Base-by-base conservation (phyloP, 805 yeast species). In the Suhomyces vadensis region DNA sequence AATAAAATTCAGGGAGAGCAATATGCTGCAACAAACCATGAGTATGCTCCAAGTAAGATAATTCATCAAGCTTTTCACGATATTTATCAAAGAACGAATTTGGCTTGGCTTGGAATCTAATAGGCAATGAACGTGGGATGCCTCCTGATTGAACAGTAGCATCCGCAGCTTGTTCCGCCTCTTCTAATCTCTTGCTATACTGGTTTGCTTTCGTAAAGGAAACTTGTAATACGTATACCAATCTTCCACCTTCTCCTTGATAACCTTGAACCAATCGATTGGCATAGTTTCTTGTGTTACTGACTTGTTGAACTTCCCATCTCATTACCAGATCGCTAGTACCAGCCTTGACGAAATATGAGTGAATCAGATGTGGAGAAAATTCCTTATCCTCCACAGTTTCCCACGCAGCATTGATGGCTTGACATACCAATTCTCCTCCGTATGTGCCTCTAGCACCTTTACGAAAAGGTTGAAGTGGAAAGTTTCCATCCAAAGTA, bases 331-430 rank as follows among this genome's bases (percentile, higher is more conserved):
- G 38, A 7, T 50, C 51, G 26, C 38, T 35, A 40, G 42, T 46
- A 0, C 66, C 66, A 2, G 66, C 66, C 37, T 56, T 56, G 39
- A 63, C 47, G 40, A 63, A 63, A 50, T 60, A 61, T 17, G 54
- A 46, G 42, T 63, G 67, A 29, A 62, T 48, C n/a, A 61, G 56
- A 40, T 63, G 60, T 16, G 64, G 58, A 33, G 55, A 49, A 35
- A 57, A 51, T 6, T 51, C 59, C n/a, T 47, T 38, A 31, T 52
- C 63, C 3, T 41, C 41, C 4, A 63, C 52, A 20, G 63, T 53
- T 24, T 49, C 60, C 64, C 64, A 60, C 3, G 64, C 64, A 0
- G 65, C 67, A 20, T 53, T 35, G 16, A 63, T 37, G n/a, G 52
- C 52, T 44, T 61, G 66, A 14, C 53, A 47, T 9, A 60, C 53